Evolutionary conservation across 768 basidiomycete genomes (phyloP).

Genomic region (Galerina sulciceps): DNA sequence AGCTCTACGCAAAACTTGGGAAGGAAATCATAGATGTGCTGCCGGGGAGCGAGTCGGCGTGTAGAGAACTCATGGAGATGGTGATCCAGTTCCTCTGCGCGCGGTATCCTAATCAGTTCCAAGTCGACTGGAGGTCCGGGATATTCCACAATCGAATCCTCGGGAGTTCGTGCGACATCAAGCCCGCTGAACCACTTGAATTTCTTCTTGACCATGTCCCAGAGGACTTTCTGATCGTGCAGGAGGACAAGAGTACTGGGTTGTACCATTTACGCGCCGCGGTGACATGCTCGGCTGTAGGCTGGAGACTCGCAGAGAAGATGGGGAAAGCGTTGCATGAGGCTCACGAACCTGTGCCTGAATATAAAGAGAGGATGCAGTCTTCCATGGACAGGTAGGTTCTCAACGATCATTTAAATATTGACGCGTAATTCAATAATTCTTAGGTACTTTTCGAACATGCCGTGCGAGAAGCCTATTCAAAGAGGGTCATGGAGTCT

Average conservation of each 20-base stretch:
- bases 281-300: conserved; percentile 50
- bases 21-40: conserved; percentile 46
- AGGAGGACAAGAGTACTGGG: conserved; percentile 44
- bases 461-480: conserved; percentile 52
- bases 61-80: conserved; percentile 57
- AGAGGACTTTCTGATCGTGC: conserved; percentile 52
- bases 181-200: conserved; percentile 35
- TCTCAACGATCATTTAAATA: not conserved
- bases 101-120: conserved; percentile 60
- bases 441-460: conserved; percentile 49
- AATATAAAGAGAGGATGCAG: conserved; percentile 52
- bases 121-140: conserved; percentile 35
- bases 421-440: not conserved
- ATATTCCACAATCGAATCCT: conserved; percentile 50
- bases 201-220: conserved; percentile 56
- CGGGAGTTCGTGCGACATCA: conserved; percentile 30
- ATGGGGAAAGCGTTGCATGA: conserved; percentile 50
- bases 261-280: conserved; percentile 49
- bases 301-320: conserved; percentile 52
- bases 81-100: conserved; percentile 58
- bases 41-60: conserved; percentile 53
- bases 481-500: conserved; percentile 57
- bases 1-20: conserved; percentile 41
- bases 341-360: conserved; percentile 52
- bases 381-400: conserved; percentile 53